These are phyloP conservation scores for Colletotrichum nymphaeae DNA, from an alignment of 2,329 filamentous ascomycete genomes.

Conservation along the genomic window DNA sequence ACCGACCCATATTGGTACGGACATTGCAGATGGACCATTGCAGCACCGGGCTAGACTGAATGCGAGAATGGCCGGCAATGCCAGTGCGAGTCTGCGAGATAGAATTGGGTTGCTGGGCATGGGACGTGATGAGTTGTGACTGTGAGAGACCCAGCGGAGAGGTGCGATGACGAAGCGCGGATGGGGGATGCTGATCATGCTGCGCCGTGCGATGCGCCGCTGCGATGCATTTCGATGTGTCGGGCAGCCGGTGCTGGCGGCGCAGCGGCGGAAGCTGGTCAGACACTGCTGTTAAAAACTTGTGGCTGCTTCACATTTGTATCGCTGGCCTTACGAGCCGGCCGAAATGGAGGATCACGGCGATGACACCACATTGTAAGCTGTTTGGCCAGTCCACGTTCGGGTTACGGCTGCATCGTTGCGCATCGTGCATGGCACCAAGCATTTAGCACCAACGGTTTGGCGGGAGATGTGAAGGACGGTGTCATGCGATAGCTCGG, in stretches of 20 bases:
- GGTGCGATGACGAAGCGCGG: too few species aligned
- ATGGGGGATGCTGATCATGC: too few species aligned
- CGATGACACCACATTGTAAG: background rate
- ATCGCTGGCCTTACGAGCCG: background rate
- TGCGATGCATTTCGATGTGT: background rate
- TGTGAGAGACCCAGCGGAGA: too few species aligned
- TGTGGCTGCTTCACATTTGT: constrained; percentile 15
- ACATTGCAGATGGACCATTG: constrained; percentile 11
- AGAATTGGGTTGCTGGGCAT: background rate
- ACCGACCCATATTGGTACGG: background rate
- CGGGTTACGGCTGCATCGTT: background rate
- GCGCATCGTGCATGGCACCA: constrained; percentile 1
- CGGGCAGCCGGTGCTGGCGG: background rate
- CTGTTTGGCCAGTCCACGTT: constrained; percentile 15
- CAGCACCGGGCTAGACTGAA: background rate
- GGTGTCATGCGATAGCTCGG: constrained; percentile 13
- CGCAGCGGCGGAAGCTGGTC: background rate
- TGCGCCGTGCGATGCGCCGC: background rate
- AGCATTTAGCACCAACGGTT: constrained; percentile 30
- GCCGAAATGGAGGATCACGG: background rate
- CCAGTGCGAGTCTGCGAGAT: constrained; percentile 11
- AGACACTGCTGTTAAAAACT: background rate
- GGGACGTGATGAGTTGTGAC: background rate
- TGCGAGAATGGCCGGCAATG: constrained; percentile 6
- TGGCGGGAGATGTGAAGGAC: constrained; percentile 20